Evolutionary conservation across 306 rosid genomes (phyloP), one percentile per base, ranked within the genome.

Genomic region (Urtica urens): DNA sequence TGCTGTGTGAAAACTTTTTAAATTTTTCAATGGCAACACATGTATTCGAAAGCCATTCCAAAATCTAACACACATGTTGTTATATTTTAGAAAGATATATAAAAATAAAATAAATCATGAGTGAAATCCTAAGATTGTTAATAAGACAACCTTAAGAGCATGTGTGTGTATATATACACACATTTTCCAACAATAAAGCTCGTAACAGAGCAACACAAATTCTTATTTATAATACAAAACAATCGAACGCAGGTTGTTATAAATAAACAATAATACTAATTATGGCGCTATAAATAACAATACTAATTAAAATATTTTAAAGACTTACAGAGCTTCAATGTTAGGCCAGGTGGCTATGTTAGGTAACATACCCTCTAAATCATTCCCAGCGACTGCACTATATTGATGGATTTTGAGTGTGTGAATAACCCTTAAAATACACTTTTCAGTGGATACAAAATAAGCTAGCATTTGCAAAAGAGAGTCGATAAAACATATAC

Each of bases 331-430:
- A 25, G 11, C 0, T 17, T 3, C 3, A 17, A 59, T 15, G 5
- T 12, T 2, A 2, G 15, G 0, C 64, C 64, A 59, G 2, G 2
- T 25, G 17, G 12, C 15, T 0, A 59, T 9, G 20, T 22, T 1
- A 1, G 64, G 64, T 2, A 59, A 47, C 14, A 35, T 38, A 35
- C 48, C 64, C 2, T 47, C 47, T n/a, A 59, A 47, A n/a, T 17
- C 5, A 38, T 59, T 59, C 47, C 55, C 64, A 5, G 56, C 13
- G 9, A 59, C 26, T 12, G 5, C 42, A 37, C 64, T 59, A 39
- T 55, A 57, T 1, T n/a, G 18, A 23, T 23, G 7, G 3, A 11
- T 17, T 17, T 7, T 18, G 7, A 46, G 6, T 22, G 10, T 9
- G 23, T 7, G 6, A 46, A 4, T 46, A 1, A 7, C 37, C 1